A percentile compares a stretch with the other conserved stretches of the same genome.
Evolutionary conservation across 2,329 filamentous ascomycete genomes (phyloP).

Genomic region (Metarhizium guizhouense): DNA sequence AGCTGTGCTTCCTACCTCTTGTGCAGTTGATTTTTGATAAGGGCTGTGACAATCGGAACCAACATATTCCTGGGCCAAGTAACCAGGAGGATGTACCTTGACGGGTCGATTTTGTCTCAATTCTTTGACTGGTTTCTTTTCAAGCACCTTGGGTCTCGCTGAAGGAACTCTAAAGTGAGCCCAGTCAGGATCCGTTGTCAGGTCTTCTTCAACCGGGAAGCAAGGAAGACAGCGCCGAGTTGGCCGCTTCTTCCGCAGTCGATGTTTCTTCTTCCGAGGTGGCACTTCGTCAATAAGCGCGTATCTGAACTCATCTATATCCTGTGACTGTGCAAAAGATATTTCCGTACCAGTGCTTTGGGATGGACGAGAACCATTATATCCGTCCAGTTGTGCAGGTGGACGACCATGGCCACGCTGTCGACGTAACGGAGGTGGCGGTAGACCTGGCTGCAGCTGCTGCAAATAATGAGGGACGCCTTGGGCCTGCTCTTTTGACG

Average conservation of each 20-base stretch:
- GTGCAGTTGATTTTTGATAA: not conserved
- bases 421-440: not conserved
- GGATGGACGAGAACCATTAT: slow-evolving; percentile 11
- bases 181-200: slow-evolving; percentile 15
- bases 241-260: slow-evolving; percentile 7
- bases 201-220: slow-evolving; percentile 14
- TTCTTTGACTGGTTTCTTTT: not conserved
- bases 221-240: slow-evolving; percentile 21
- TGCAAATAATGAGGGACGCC: slow-evolving; percentile 11
- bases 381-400: slow-evolving; percentile 21
- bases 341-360: slow-evolving; percentile 21
- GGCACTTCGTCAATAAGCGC: slow-evolving; percentile 23
- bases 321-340: slow-evolving; percentile 19
- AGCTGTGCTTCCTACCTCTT: not conserved
- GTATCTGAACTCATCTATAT: slow-evolving; percentile 24
- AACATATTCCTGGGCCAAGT: not conserved
- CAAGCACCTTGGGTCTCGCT: not conserved
- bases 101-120: slow-evolving; percentile 1
- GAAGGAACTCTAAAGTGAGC: slow-evolving; percentile 12
- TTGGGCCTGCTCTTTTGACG: slow-evolving; percentile 37
- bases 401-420: not conserved
- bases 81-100: not conserved
- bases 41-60: slow-evolving; percentile 6
- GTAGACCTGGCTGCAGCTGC: slow-evolving; percentile 1
- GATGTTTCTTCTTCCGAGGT: slow-evolving; percentile 11